Percentiles rank a stretch among this genome's conserved stretches.
These are phyloP conservation scores for Physcia stellaris DNA, from an alignment of 495 filamentous ascomycete species.

Conservation along the genomic window DNA sequence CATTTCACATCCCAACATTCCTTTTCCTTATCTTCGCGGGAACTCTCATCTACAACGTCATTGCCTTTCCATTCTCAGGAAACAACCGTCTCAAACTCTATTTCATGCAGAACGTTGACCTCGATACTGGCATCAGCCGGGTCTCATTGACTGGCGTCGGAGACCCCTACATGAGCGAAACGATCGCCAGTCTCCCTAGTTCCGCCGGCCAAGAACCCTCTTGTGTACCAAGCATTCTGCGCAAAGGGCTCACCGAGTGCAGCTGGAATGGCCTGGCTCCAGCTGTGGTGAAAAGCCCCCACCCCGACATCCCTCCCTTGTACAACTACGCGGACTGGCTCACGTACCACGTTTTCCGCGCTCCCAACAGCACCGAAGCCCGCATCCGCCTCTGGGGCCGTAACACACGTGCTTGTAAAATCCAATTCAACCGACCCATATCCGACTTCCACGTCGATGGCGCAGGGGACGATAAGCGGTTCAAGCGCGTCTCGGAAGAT, in stretches of 20 bases:
- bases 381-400: conserved; percentile 45
- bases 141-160: conserved; percentile 57
- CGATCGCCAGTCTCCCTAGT: conserved; percentile 56
- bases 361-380: conserved; percentile 29
- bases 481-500: conserved; percentile 37
- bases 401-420: conserved; percentile 58
- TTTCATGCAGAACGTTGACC: conserved; percentile 70
- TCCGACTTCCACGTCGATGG: conserved; percentile 45
- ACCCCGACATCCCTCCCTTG: conserved; percentile 29
- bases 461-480: conserved; percentile 39
- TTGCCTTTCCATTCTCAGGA: conserved; percentile 76
- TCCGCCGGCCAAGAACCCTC: conserved; percentile 44
- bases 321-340: conserved; percentile 45
- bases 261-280: conserved; percentile 57
- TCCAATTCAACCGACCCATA: conserved; percentile 50
- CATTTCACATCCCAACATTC: conserved; percentile 66
- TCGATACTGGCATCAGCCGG: conserved; percentile 54
- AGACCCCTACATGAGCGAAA: conserved; percentile 51
- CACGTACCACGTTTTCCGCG: conserved; percentile 43
- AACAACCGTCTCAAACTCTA: conserved; percentile 70
- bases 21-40: conserved; percentile 58
- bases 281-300: conserved; percentile 31
- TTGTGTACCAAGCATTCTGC: conserved; percentile 29
- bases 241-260: conserved; percentile 44
- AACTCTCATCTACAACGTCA: conserved; percentile 76